These are phyloP conservation scores for Juglanconis oblonga DNA, from an alignment of 2,329 filamentous ascomycete species.

Conservation along the genomic window DNA sequence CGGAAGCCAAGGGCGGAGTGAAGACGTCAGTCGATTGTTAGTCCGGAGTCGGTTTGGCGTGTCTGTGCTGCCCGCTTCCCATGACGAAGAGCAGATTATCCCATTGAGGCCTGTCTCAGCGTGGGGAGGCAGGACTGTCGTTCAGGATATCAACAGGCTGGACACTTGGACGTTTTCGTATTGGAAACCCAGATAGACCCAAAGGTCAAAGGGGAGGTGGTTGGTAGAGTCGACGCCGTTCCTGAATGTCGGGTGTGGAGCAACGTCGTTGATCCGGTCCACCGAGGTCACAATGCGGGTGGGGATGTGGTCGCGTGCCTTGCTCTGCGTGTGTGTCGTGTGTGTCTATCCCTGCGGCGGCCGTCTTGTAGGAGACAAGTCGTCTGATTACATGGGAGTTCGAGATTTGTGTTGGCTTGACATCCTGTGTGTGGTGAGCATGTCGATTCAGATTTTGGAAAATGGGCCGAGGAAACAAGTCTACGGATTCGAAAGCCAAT, in stretches of 20 bases:
- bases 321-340: too few relatives aligned
- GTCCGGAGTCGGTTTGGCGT: background rate
- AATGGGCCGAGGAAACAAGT: too few relatives aligned
- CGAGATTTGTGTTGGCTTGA: background rate
- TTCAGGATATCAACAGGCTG: background rate
- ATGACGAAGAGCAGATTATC: background rate
- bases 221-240: background rate
- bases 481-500: too few relatives aligned
- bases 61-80: background rate
- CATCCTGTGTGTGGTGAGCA: background rate
- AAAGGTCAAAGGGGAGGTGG: background rate
- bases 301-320: background rate
- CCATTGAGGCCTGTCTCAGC: background rate
- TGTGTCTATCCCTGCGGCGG: too few relatives aligned
- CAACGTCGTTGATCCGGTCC: background rate
- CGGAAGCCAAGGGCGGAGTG: background rate
- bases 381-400: background rate
- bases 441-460: too few relatives aligned
- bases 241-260: background rate
- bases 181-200: background rate
- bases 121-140: background rate
- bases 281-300: background rate
- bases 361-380: background rate
- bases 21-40: background rate
- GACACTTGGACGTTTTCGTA: background rate